These are phyloP conservation scores for Bolboschoenus planiculmis DNA, from an alignment of 176 grass and related monocot species.

Conservation along the genomic window DNA sequence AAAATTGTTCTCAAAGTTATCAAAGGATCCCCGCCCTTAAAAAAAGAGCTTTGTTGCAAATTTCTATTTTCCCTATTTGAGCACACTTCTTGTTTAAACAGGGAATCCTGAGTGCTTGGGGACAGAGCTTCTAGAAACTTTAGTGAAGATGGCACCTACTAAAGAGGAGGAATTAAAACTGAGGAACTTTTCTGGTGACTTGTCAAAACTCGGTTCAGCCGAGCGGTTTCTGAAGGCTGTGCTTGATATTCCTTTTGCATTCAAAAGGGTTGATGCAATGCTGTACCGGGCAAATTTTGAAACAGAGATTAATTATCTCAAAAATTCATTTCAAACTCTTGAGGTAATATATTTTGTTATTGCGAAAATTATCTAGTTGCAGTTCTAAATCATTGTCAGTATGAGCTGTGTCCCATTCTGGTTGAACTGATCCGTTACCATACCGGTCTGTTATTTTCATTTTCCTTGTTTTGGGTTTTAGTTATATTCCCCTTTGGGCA, in stretches of 20 bases:
- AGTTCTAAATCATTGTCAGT: neutral
- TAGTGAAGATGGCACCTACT: constrained; percentile 97
- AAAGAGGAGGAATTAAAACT: constrained; percentile 95
- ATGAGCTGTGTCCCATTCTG: neutral
- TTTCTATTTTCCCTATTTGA: neutral
- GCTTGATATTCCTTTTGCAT: constrained; percentile 93
- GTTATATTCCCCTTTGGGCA: neutral
- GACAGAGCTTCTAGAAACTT: constrained; percentile 90
- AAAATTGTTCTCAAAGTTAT: no score
- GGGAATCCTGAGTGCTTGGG: constrained; percentile 81
- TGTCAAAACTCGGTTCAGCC: constrained; percentile 75
- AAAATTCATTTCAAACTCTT: constrained; percentile 85
- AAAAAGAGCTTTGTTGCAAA: neutral
- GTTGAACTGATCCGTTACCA: neutral
- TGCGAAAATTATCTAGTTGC: neutral
- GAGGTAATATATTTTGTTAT: constrained; percentile 45
- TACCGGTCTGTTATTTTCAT: neutral
- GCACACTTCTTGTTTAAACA: constrained; percentile 28
- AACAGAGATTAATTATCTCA: constrained; percentile 80
- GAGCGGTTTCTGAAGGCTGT: constrained; percentile 82
- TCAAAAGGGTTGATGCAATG: constrained; percentile 97
- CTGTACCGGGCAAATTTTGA: constrained; percentile 95
- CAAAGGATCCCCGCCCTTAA: no score
- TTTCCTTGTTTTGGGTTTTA: neutral
- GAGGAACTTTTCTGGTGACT: constrained; percentile 61